Evolutionary conservation across 1,139 yeast genomes (phyloP), one percentile per base, ranked within the genome.

Genomic region (Yamadazyma sp.): DNA sequence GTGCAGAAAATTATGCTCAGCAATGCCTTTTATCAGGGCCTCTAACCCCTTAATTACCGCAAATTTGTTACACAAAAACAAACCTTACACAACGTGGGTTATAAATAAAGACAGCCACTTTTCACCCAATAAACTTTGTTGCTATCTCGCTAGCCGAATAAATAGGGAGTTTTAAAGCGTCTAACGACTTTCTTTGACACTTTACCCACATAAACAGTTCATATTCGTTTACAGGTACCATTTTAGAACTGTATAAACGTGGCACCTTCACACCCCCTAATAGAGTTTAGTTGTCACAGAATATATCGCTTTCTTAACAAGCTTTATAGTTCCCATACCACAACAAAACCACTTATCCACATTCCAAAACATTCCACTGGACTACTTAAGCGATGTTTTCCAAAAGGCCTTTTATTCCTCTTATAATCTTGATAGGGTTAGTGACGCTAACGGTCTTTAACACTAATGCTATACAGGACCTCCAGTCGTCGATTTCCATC

Each of bases 31-130:
- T 20, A 7, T 20, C 4, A n/a, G n/a, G n/a, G n/a, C n/a, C n/a
- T n/a, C n/a, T n/a, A n/a, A n/a, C n/a, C n/a, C 14, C 28, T 25
- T 12, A 25, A 25, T 23, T 25, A 25, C 28, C 28, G 28, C 28
- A 25, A 25, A 23, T 8, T 18, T 18, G 8, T 18, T 18, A 18
- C 21, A 18, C 21, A 18, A 18, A 18, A 18, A 5, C 21, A 18
- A 18, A 23, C 7, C 12, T 6, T 23, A 23, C n/a, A 11, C 11
- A 10, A n/a, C 25, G 25, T 23, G 11, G 25, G 25, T n/a, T 23
- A 23, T 10, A 23, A 23, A 23, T 23, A 23, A 11, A 9, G 25
- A 23, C 25, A n/a, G n/a, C n/a, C n/a, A n/a, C n/a, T n/a, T n/a
- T n/a, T n/a, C n/a, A 6, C 25, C 11, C 11, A 23, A 6, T 6